A percentile compares a stretch with the other conserved stretches of the same genome.
These are phyloP conservation scores for Tuctoria greenei DNA, from an alignment of 176 grass and related monocot genomes.

Conservation along the genomic window DNA sequence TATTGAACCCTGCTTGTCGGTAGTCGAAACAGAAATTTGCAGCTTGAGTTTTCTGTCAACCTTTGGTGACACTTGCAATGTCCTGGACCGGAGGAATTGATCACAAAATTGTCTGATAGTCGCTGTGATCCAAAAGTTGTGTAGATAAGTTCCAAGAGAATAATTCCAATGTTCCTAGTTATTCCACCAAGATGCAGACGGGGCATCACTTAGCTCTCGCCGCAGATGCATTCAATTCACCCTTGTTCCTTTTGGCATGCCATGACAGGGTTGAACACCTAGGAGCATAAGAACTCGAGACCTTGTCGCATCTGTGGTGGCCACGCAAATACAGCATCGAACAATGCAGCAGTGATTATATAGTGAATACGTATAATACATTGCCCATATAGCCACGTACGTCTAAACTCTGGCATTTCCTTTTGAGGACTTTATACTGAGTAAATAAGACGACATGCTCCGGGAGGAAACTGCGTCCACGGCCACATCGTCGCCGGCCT, in stretches of 20 bases:
- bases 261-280: conserved; percentile 27
- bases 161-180: conserved; percentile 36
- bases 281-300: conserved; percentile 34
- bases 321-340: conserved; percentile 1
- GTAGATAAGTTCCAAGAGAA: conserved; percentile 48
- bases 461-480: conserved; percentile 40
- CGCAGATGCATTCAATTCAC: conserved; percentile 22
- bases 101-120: conserved; percentile 39
- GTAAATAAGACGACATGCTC: no score
- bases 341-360: no score
- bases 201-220: conserved; percentile 33
- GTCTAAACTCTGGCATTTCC: no score
- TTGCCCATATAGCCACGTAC: no score
- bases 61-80: background rate
- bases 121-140: conserved; percentile 10
- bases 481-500: conserved; percentile 48
- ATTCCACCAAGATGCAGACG: conserved; percentile 45
- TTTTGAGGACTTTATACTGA: no score
- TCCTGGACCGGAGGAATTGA: conserved; percentile 29
- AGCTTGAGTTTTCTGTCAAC: background rate
- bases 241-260: background rate
- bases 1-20: background rate
- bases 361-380: no score
- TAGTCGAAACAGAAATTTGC: background rate
- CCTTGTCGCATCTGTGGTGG: conserved; percentile 20